Base-by-base conservation (phyloP, 192 early-diverging fungal species). In the Dispira simplex region DNA sequence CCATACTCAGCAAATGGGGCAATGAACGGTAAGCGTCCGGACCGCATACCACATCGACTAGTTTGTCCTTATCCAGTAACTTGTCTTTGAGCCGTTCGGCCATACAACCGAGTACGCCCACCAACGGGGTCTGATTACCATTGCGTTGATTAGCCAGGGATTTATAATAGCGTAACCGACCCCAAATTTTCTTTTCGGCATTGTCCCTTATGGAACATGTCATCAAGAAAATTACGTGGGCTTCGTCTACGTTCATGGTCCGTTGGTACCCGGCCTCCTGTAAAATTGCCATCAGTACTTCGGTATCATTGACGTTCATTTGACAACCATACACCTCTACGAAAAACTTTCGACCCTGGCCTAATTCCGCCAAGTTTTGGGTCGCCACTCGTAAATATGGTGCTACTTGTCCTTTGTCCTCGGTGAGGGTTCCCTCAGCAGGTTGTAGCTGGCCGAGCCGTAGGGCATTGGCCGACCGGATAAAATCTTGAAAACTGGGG, bases 251-350 rank as follows among this genome's bases (percentile, higher is more conserved):
- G 46, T 63, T 67, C 46, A 71, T 68, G 2, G 84, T 85, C 59
- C 83, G 78, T 63, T 71, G 71, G 64, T 86, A 89, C 16, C 86
- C 86, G 25, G 82, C 72, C 47, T 77, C 74, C 57, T 82, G 77
- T 73, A 89, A 74, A 23, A 89, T 83, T 0, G 85, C 71, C 77
- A 83, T 89, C 62, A 89, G 70, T 52, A 89, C 86, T 68, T 89
- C 86, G 0, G 86, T 86, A 64, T 89, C 86, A 65, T 81, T 89
- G 59, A 86, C 82, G 64, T 89, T 89, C 86, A 89, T 88, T 71
- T 89, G 86, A 65, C 86, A 89, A 11, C 86, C 86, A 65, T 89
- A 89, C 39, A 89, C 86, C 65, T 89, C 86, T 11, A 89, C 80
- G 68, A 79, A 85, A 65, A 80, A 89, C 62, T 81, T 85, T 49